Base-by-base conservation (phyloP, 2,329 filamentous ascomycete genomes). In the Stemphylium vesicarium region DNA sequence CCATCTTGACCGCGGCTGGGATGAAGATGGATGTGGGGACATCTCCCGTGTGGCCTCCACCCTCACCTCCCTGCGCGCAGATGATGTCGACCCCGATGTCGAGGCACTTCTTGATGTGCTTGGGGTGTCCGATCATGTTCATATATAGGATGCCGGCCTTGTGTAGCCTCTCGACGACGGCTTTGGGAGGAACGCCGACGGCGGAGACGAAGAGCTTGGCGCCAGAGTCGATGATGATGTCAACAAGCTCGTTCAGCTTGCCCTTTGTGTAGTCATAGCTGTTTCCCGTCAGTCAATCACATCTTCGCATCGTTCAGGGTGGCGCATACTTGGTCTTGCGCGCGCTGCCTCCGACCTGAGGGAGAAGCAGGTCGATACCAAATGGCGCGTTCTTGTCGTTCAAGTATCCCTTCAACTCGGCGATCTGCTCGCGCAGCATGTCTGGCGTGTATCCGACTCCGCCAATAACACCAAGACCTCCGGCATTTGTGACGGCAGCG, bases 61-160 rank as follows among this genome's bases (percentile, higher is more conserved):
- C 95, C 82, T 99, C 95, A 69, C 95, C 94, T 75, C 95, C 95
- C 82, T 99, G 95, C 47, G 95, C 95, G 82, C 94, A 98, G 81
- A 99, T 98, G 71, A 99, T 90, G 79, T 99, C 95, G 68, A 88
- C 91, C 64, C 93, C 95, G 55, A 75, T 85, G 45, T 94, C 92
- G 60, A 99, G 84, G 79, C 92, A 96, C 85, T 98, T 99, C 80
- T 92, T 85, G 62, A 96, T 94, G 81, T 99, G 95, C 88, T 99
- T 99, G 74, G 95, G 94, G 84, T 99, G 95, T 65, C 95, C 95
- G 76, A 99, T 93, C 95, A 99, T 99, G 88, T 99, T 99, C 95
- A 98, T 98, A 85, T 96, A 96, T 65, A 96, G 84, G 66, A 99
- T 85, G 65, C 93, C 93, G 71, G 87, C 81, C 73, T 87, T 85